Base-by-base conservation (phyloP, 1,284 basidiomycete species). In the Sporisorium iseilematis-ciliati region DNA sequence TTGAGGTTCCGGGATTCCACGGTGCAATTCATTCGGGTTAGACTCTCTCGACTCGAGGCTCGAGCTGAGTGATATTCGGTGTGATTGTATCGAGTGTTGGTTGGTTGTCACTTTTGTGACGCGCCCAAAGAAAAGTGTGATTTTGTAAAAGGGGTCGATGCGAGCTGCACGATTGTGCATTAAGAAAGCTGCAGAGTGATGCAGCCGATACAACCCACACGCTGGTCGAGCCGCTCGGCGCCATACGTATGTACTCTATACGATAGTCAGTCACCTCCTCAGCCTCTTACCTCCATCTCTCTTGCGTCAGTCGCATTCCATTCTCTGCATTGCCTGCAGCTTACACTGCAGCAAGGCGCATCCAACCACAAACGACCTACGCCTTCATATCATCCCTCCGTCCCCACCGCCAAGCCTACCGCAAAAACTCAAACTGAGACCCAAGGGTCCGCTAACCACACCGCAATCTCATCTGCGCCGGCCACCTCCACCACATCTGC, bases 121-220 rank as follows among this genome's bases (percentile, higher is more conserved):
- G 43, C 23, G 23, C 23, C 43, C 43, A 46, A 46, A 26, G 45
- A 33, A 26, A 52, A 33, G 12, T 31, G 48, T 42, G 57, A 58
- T 50, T 49, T n/a, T 20, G 25, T n/a, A 52, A 45, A 46, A 31
- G 23, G 35, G 26, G 11, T 23, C 14, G 11, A 41, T 51, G 40
- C 35, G 23, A 55, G 53, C 23, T 62, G 57, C 65, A 66, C 25
- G 23, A 11, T 6, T 40, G 7, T 66, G 58, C 58, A 62, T 8
- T 8, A 10, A 10, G 14, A 38, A 14, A 38, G 35, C 29, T 62
- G 60, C 60, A 62, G 38, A 41, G 46, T 31, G 38, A 40, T 57
- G 55, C 55, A 49, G 49, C 49, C 55, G 59, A 62, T 46, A 57
- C 40, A 58, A 43, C 51, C 31, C 60, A 56, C 45, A 25, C 42